phyloP scores from a whole-genome alignment of 2,329 filamentous ascomycete genomes.

The Colletotrichum filicis region DNA sequence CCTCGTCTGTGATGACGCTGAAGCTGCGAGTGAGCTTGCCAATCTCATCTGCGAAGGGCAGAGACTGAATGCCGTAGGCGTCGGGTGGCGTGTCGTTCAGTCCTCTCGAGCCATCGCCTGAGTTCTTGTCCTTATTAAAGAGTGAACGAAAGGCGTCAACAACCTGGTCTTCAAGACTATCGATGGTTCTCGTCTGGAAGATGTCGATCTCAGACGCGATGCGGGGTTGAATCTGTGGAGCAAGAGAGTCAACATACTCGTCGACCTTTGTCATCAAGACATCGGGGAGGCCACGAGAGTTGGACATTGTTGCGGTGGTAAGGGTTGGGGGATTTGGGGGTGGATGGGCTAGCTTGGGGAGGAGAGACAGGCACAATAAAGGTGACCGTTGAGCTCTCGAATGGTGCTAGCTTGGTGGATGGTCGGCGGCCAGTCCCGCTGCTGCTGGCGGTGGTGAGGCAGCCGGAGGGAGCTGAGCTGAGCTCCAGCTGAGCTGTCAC shows the following conservation, averaged over 20 bases:
- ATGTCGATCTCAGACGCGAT: slow-evolving; percentile 55
- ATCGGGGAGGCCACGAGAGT: slow-evolving; percentile 49
- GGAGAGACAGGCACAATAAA: background rate
- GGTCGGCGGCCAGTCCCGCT: background rate
- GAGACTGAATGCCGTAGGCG: slow-evolving; percentile 51
- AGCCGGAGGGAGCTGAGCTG: background rate
- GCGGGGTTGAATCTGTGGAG: slow-evolving; percentile 58
- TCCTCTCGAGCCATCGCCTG: slow-evolving; percentile 36
- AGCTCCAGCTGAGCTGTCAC: background rate
- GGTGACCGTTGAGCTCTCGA: background rate
- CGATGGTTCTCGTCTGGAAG: slow-evolving; percentile 58
- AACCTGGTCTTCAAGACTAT: slow-evolving; percentile 56
- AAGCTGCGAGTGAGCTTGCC: slow-evolving; percentile 53
- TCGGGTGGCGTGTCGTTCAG: slow-evolving; percentile 50
- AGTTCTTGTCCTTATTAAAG: slow-evolving; percentile 49
- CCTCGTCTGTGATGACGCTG: slow-evolving; percentile 51
- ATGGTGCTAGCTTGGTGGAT: background rate
- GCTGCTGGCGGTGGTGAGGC: background rate
- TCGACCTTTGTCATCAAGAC: slow-evolving; percentile 56
- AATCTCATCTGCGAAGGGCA: slow-evolving; percentile 59
- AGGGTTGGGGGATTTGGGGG: background rate
- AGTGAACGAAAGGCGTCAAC: slow-evolving; percentile 56
- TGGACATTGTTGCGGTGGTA: slow-evolving; percentile 43
- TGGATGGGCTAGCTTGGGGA: background rate
- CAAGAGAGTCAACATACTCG: slow-evolving; percentile 58